Base-by-base conservation (phyloP, 2,329 filamentous ascomycete genomes). In the Fusarium verrucosum region DNA sequence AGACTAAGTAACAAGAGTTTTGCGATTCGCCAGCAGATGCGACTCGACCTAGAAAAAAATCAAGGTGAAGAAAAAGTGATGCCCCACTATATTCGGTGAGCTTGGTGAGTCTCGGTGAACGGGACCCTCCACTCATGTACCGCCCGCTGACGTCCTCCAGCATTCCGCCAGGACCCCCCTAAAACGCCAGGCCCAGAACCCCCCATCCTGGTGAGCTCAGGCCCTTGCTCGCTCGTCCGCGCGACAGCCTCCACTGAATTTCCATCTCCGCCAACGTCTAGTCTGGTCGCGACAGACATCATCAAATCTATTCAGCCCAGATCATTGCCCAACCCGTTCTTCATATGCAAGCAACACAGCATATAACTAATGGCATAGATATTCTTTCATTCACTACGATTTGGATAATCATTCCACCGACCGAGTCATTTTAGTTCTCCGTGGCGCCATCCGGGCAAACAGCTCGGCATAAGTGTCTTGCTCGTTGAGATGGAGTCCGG, bases 401-500 rank as follows among this genome's bases (percentile, higher is more conserved):
- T 46, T 32, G 43, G 49, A 59, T 19, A 20, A 50, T 46, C 19
- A 42, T 26, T 55, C 47, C 30, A 33, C 6, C 52, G 22, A 52
- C 45, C 47, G 38, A 49, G 50, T 50, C 53, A 52, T 52, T 50
- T 32, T 19, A 38, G 50, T 59, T 67, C 59, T 51, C 58, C 40
- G 61, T 71, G 65, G 62, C 65, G 55, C 57, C 50, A 66, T 64
- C 55, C 65, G 62, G 69, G 61, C 60, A 66, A 52, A 55, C 62
- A 53, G 53, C 64, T 66, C 60, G 53, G 54, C 70, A 57, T 45
- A 53, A 58, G 56, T 60, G 60, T 72, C 60, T 61, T 58, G 67
- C 68, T 69, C 64, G 73, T 73, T 73, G 78, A 76, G 76, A 80
- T 80, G 78, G 78, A 78, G 76, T 70, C 73, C 69, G 71, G 70